Base-by-base conservation (phyloP, 2,329 filamentous ascomycete genomes). In the Xylaria sp. region DNA sequence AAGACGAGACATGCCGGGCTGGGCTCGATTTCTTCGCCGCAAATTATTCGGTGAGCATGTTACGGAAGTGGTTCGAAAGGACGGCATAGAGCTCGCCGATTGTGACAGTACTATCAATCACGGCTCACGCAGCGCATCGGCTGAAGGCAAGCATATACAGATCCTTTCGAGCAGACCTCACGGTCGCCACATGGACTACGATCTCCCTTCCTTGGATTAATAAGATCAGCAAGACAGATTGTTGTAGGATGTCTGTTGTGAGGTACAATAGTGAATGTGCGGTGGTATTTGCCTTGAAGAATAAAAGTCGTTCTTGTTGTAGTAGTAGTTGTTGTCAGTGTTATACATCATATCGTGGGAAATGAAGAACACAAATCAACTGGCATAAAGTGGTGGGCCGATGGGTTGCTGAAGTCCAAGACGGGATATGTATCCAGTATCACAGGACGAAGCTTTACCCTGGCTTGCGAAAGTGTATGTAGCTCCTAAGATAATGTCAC, bases 1-100 rank as follows among this genome's bases (percentile, higher is more conserved):
- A 50, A 86, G 83, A 9, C 79, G 89, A 50, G 80, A 89, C 20
- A 84, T 89, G 2, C 86, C 85, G 0, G 88, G 86, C 86, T 78
- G 90, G 70, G 79, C 84, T 68, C 81, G 86, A 60, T 80, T 83
- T 27, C 72, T 81, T 0, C 77, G 65, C 29, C 63, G 63, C 56
- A 73, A 71, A 55, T 11, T 77, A 3, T 56, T 68, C 7, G 65
- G 72, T 17, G 62, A 62, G 31, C 53, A 65, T 47, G 56, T 59
- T 22, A 39, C 61, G 5, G 72, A 66, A 38, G 51, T 61, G 25
- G 68, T 69, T 15, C 66, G 68, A 22, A 77, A 78, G 64, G 74
- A 75, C 31, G 73, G 56, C 3, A 71, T 78, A 47, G 77, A 78
- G 57, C 59, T 77, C 49, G 76, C 69, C 29, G 77, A 77, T 64